phyloP scores from a whole-genome alignment of 768 basidiomycete genomes.

The Mycena kentingensis region DNA sequence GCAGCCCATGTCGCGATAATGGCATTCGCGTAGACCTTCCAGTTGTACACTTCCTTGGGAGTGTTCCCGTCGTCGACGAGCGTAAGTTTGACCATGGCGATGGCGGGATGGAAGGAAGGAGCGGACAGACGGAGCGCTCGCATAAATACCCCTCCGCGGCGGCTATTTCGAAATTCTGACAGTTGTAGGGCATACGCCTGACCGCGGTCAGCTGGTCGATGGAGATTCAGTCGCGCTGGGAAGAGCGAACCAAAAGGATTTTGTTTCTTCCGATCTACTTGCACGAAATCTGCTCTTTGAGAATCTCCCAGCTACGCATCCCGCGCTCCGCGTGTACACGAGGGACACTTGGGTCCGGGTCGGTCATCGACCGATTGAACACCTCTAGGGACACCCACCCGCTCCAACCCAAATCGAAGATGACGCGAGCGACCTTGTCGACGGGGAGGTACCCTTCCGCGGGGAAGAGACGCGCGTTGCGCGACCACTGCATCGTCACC shows the following conservation, averaged over 20 bases:
- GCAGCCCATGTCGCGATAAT: constrained; percentile 40
- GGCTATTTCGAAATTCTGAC: no score
- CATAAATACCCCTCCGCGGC: no score
- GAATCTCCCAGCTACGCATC: not conserved
- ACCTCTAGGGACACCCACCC: constrained; percentile 7
- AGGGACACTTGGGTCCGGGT: not conserved
- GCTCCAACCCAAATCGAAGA: constrained; percentile 2
- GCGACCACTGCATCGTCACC: constrained; percentile 5
- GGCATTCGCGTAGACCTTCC: constrained; percentile 40
- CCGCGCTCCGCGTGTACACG: constrained; percentile 2
- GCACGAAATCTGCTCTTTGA: no score
- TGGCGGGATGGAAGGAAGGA: not conserved
- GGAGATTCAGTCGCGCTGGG: no score
- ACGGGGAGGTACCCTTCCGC: constrained; percentile 9
- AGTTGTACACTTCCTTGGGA: constrained; percentile 42
- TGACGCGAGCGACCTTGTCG: not conserved
- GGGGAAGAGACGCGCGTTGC: constrained; percentile 11
- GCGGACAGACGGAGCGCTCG: not conserved
- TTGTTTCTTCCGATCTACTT: no score
- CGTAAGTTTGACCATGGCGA: constrained; percentile 17
- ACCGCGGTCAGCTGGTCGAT: no score
- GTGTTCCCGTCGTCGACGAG: constrained; percentile 32
- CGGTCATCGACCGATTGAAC: constrained; percentile 1
- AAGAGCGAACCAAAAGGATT: no score
- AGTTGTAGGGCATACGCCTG: no score